These are phyloP conservation scores for Thalassiosira sp. DNA, from an alignment of 352 stramenopile genomes.

Conservation along the genomic window DNA sequence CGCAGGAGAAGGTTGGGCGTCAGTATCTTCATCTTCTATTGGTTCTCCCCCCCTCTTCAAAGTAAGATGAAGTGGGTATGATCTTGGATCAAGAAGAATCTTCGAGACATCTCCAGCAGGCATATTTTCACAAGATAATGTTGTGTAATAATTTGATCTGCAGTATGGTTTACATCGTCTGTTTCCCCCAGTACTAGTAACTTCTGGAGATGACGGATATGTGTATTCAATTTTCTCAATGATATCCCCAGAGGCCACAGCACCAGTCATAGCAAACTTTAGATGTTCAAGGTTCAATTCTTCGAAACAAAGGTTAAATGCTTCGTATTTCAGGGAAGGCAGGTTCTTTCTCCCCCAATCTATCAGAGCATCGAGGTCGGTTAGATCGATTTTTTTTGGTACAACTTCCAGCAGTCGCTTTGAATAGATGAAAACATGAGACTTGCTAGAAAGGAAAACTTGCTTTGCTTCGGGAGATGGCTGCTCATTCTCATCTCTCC, in stretches of 20 bases:
- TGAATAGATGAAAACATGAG: too few species aligned
- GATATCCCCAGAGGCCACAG: conserved; percentile 19
- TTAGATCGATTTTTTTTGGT: too few species aligned
- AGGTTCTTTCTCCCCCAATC: conserved; percentile 24
- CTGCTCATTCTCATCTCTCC: too few species aligned
- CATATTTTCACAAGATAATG: conserved; percentile 20
- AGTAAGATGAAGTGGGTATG: conserved; percentile 41
- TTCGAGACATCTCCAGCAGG: conserved; percentile 3
- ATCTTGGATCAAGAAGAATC: conserved; percentile 13
- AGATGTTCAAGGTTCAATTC: conserved; percentile 27
- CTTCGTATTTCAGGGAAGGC: not conserved
- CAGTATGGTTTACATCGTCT: conserved; percentile 26
- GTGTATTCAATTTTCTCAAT: conserved; percentile 41
- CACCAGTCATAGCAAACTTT: conserved; percentile 19
- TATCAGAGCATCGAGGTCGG: conserved; percentile 15
- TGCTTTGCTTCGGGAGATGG: too few species aligned
- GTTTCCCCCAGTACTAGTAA: not conserved
- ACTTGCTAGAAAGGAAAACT: too few species aligned
- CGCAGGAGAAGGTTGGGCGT: too few species aligned
- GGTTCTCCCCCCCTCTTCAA: too few species aligned
- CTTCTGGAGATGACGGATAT: not conserved
- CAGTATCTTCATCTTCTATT: too few species aligned
- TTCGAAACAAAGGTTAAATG: not conserved
- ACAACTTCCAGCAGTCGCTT: too few species aligned
- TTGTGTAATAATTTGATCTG: conserved; percentile 35